Base-by-base conservation (phyloP, 2,329 filamentous ascomycete genomes). In the Aspergillus sp. region DNA sequence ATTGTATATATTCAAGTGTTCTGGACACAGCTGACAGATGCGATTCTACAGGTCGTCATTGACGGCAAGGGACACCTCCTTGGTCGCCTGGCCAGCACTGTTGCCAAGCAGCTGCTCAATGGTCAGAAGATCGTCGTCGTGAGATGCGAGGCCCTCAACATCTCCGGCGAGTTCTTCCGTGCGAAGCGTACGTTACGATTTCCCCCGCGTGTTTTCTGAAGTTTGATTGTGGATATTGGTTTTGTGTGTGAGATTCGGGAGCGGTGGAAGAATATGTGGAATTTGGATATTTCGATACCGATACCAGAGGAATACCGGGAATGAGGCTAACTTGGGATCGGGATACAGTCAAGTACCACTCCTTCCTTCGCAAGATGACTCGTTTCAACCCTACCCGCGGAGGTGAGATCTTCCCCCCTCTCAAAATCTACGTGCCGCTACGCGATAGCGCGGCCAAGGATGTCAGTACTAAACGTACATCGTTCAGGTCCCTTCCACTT, bases 21-120 rank as follows among this genome's bases (percentile, higher is more conserved):
- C 19, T 19, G 19, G 19, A 19, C 19, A 19, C 19, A 19, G 19
- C 58, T 71, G 45, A 65, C 71, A n/a, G 19, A 19, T 19, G 19
- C 19, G 61, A 63, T 53, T 54, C 47, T 61, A 57, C 63, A 95
- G 89, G 85, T 96, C 80, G 87, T 96, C 80, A 94, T 98, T 74
- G 93, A 98, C 85, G 93, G 90, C 88, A 98, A 98, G 85, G 93
- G 93, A 78, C 93, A 98, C 79, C 86, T 98, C 74, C 89, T 98
- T 76, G 93, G 93, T 81, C 91, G 93, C 76, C 85, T 98, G 74
- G 91, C 91, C 79, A 89, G 84, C 74, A 95, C 89, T 72, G 89
- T 97, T 70, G 91, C 91, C 74, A 97, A 97, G 86, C 91, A 97
- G 82, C 85, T 97, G 70, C 87, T 97, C 67, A 94, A 85, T 77